A percentile compares a stretch with the other conserved stretches of the same genome.
Conservation (phyloP, 2,329 filamentous ascomycete genomes). For the Talaromyces sp. region DNA sequence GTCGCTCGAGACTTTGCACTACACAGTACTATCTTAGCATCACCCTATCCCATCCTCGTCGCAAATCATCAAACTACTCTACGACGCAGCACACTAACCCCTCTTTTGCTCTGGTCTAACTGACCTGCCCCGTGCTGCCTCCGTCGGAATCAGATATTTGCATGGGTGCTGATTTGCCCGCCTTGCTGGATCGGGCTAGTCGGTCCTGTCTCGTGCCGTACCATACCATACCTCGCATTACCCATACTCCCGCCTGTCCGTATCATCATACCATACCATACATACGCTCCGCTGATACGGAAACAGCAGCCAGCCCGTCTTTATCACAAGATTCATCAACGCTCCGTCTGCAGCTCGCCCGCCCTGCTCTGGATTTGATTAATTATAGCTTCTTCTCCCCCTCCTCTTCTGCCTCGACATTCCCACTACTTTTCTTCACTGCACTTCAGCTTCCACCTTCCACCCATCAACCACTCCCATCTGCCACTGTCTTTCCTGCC, state of each 20-base stretch:
- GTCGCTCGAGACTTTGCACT: background rate
- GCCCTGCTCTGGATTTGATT: slow-evolving; percentile 8
- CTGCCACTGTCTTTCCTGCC: background rate
- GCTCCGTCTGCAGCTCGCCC: slow-evolving; percentile 12
- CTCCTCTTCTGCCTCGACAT: background rate
- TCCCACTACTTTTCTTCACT: background rate
- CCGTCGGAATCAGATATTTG: slow-evolving; percentile 2
- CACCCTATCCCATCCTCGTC: background rate
- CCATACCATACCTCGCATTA: background rate
- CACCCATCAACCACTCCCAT: background rate
- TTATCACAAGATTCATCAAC: slow-evolving; percentile 15
- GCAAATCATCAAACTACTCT: slow-evolving; percentile 1
- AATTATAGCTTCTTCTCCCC: slow-evolving; percentile 17
- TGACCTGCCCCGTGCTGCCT: slow-evolving; percentile 2
- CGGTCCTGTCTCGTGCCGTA: background rate
- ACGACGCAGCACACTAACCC: background rate
- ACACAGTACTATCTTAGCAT: background rate
- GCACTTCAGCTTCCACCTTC: background rate
- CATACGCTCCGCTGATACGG: background rate
- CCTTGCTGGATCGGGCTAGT: background rate
- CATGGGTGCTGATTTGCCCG: background rate
- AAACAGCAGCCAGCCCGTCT: slow-evolving; percentile 4
- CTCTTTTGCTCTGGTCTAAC: slow-evolving; percentile 4
- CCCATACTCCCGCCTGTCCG: background rate
- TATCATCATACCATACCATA: background rate